Percentiles rank a stretch among this genome's conserved stretches.
phyloP scores from a whole-genome alignment of 139 green algal species.

The Tetraselmis chui region DNA sequence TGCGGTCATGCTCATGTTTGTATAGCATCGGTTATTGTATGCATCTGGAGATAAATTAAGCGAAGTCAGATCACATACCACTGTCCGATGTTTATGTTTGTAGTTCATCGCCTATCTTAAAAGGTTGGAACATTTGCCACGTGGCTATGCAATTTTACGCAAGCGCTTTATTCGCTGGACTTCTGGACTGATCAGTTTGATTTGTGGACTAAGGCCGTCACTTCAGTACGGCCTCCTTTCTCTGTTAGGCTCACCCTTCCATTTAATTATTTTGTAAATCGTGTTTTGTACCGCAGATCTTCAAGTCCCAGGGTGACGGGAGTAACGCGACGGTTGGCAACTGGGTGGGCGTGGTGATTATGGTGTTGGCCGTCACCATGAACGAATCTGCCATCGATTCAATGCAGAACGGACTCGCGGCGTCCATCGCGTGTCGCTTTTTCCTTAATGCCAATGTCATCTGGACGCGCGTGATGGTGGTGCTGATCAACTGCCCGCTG shows the following conservation, averaged over 20 bases:
- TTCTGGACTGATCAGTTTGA: no score
- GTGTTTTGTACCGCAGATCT: slow-evolving; percentile 6
- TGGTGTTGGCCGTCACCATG: slow-evolving; percentile 64
- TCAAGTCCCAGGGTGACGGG: background rate
- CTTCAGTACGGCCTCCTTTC: no score
- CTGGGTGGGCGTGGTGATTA: slow-evolving; percentile 47
- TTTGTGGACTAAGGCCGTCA: no score
- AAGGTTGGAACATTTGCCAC: no score
- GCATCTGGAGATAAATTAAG: no score
- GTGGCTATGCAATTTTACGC: no score
- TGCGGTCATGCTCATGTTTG: no score
- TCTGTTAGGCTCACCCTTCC: background rate
- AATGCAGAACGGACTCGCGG: slow-evolving; percentile 47
- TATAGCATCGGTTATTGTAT: no score
- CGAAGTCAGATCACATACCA: no score
- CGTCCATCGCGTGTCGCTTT: slow-evolving; percentile 26
- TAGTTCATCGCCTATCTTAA: no score
- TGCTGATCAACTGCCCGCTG: slow-evolving; percentile 67
- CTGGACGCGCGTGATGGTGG: slow-evolving; percentile 42
- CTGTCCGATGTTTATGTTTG: no score
- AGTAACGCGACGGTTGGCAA: slow-evolving; percentile 12
- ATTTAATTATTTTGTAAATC: slow-evolving; percentile 17
- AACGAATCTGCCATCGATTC: slow-evolving; percentile 62
- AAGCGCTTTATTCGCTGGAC: no score
- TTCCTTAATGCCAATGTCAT: slow-evolving; percentile 24